Evolutionary conservation across 208 protist genomes (phyloP).

Genomic region (Crithidia fasciculata): DNA sequence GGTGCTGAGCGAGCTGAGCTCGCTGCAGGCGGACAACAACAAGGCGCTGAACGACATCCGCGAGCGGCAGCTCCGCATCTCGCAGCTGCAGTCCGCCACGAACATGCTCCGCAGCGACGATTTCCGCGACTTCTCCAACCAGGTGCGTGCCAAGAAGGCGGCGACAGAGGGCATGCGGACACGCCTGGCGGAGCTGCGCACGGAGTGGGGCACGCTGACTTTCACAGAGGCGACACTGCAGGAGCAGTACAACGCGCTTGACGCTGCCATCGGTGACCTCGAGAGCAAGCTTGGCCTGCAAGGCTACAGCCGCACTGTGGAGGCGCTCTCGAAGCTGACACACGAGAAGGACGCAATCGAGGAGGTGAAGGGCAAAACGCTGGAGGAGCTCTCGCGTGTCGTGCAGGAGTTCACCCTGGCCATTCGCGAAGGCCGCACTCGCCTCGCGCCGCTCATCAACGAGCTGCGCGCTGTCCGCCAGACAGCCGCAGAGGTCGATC

Average conservation of each 20-base stretch:
- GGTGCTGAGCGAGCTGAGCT: constrained; percentile 67
- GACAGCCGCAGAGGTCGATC: constrained; percentile 82
- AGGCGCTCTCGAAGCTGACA: constrained; percentile 81
- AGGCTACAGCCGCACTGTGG: constrained; percentile 85
- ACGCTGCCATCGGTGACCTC: constrained; percentile 74
- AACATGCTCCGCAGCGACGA: constrained; percentile 90
- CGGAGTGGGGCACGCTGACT: constrained; percentile 86
- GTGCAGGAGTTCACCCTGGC: constrained; percentile 88
- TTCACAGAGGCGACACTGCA: constrained; percentile 85
- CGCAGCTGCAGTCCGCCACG: constrained; percentile 73
- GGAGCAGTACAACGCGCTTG: constrained; percentile 72
- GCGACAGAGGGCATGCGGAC: constrained; percentile 83
- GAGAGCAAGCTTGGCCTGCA: constrained; percentile 88
- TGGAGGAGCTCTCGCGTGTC: constrained; percentile 89
- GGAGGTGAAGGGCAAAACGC: constrained; percentile 88
- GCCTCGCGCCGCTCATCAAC: constrained; percentile 89
- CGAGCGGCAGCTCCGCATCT: constrained; percentile 77
- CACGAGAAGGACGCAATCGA: constrained; percentile 87
- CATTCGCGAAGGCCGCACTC: constrained; percentile 84
- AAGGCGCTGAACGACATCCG: constrained; percentile 69
- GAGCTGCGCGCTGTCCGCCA: constrained; percentile 86
- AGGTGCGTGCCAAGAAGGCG: constrained; percentile 86
- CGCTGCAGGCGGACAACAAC: constrained; percentile 82
- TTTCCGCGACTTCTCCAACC: constrained; percentile 82
- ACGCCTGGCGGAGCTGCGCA: constrained; percentile 80